phyloP scores from a whole-genome alignment of 2,329 filamentous ascomycete species.

The Neophaeococcomyces mojaviensis region DNA sequence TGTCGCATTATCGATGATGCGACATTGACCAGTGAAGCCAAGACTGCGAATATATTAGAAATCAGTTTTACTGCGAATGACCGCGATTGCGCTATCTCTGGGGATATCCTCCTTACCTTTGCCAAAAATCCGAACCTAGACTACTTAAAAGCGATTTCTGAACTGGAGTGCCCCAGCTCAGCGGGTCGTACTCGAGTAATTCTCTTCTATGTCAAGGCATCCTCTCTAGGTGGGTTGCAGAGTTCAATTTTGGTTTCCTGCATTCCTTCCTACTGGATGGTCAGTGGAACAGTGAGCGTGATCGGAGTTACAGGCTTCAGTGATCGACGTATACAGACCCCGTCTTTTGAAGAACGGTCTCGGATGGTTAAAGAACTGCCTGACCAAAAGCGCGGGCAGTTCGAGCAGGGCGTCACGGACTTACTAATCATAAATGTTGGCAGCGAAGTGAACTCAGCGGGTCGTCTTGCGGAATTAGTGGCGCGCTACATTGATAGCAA shows the following conservation, averaged over 20 bases:
- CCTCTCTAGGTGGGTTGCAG: not conserved
- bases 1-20: not conserved
- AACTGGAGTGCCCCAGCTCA: not conserved
- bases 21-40: not conserved
- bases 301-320: not conserved
- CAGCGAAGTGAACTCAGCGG: not conserved
- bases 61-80: slow-evolving; percentile 3
- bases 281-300: slow-evolving; percentile 2
- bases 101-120: not conserved
- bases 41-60: not conserved
- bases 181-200: slow-evolving; percentile 1
- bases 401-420: no score
- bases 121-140: slow-evolving; percentile 2
- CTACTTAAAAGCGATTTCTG: slow-evolving; percentile 2
- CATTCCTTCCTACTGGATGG: slow-evolving; percentile 6
- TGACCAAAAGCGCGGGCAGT: not conserved
- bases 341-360: slow-evolving; percentile 1
- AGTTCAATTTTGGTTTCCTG: slow-evolving; percentile 4
- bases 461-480: slow-evolving; percentile 5
- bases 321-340: not conserved
- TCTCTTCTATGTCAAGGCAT: slow-evolving; percentile 1
- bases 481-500: not conserved
- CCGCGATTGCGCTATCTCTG: slow-evolving; percentile 4
- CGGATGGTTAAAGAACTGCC: not conserved
- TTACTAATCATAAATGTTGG: slow-evolving; percentile 1